Conservation (phyloP, 768 basidiomycete species). For the Boletus subparvulus region DNA sequence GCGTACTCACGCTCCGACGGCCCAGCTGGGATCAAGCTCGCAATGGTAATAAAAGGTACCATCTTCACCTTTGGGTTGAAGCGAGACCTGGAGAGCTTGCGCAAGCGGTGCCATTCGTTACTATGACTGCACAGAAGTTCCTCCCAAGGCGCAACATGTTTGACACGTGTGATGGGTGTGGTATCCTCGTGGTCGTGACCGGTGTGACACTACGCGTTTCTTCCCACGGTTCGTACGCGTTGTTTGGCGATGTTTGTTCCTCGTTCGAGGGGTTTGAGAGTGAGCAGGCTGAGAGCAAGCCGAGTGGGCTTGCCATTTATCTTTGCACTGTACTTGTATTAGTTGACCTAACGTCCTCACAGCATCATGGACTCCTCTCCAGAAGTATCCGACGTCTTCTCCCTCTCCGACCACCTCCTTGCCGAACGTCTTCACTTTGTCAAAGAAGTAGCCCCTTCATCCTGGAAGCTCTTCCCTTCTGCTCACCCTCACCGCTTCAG, state of each 20-base stretch:
- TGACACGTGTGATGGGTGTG: slow-evolving; percentile 18
- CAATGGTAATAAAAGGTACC: slow-evolving; percentile 25
- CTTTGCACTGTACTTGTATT: slow-evolving; percentile 27
- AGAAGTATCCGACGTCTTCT: slow-evolving; percentile 59
- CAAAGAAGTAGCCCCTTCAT: slow-evolving; percentile 54
- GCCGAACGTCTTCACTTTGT: slow-evolving; percentile 72
- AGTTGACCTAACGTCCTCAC: not conserved
- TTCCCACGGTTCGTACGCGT: slow-evolving; percentile 32
- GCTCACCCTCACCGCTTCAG: slow-evolving; percentile 36
- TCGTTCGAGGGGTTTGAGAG: slow-evolving; percentile 22
- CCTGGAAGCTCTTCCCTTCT: not conserved
- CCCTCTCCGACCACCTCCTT: slow-evolving; percentile 69
- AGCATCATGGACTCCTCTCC: slow-evolving; percentile 24
- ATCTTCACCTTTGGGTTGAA: slow-evolving; percentile 21
- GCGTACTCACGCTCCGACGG: slow-evolving; percentile 40
- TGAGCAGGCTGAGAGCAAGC: not conserved
- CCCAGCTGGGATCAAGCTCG: slow-evolving; percentile 47
- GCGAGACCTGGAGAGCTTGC: slow-evolving; percentile 24
- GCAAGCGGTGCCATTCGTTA: slow-evolving; percentile 18
- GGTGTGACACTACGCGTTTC: slow-evolving; percentile 16
- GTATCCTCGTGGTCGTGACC: slow-evolving; percentile 14
- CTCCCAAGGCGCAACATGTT: no score
- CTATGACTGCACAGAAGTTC: no score
- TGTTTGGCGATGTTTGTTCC: slow-evolving; percentile 27
- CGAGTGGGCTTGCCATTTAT: not conserved